Percentiles rank a stretch among this genome's conserved stretches.
phyloP scores from a whole-genome alignment of 768 basidiomycete genomes.

The Exsudoporus frostii region DNA sequence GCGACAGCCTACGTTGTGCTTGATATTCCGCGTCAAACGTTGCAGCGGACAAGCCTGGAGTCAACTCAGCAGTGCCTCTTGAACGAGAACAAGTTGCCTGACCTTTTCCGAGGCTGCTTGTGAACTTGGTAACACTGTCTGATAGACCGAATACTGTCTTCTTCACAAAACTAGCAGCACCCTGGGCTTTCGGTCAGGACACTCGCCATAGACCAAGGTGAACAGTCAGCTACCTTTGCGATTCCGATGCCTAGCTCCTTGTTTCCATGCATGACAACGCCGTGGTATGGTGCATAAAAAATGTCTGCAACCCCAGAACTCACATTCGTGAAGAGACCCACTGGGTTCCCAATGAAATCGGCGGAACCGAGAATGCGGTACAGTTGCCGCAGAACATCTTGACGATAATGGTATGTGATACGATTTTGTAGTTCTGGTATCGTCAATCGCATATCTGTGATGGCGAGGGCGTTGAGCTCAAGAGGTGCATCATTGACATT shows the following conservation, averaged over 20 bases:
- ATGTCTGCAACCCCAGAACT: slow-evolving; percentile 97
- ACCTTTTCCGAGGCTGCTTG: slow-evolving; percentile 97
- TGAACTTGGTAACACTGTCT: slow-evolving; percentile 97
- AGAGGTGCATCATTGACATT: slow-evolving; percentile 96
- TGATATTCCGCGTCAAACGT: slow-evolving; percentile 98
- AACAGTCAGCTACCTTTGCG: slow-evolving; percentile 61
- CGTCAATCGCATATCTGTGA: slow-evolving; percentile 91
- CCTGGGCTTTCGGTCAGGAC: slow-evolving; percentile 44
- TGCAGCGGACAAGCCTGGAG: slow-evolving; percentile 87
- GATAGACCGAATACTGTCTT: slow-evolving; percentile 97
- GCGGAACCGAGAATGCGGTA: slow-evolving; percentile 98
- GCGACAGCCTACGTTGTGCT: slow-evolving; percentile 79
- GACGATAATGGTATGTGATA: slow-evolving; percentile 87
- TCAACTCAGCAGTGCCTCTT: not conserved
- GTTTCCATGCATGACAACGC: slow-evolving; percentile 94
- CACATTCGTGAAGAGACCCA: slow-evolving; percentile 97
- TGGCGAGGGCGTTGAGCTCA: slow-evolving; percentile 88
- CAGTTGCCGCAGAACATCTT: slow-evolving; percentile 89
- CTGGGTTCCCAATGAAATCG: slow-evolving; percentile 94
- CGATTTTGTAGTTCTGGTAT: slow-evolving; percentile 81
- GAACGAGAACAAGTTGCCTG: not conserved
- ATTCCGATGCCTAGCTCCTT: slow-evolving; percentile 92
- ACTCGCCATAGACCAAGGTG: not conserved
- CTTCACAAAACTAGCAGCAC: slow-evolving; percentile 97
- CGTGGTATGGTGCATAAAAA: slow-evolving; percentile 97